phyloP scores from a whole-genome alignment of 129 eudicot species.

The Tanacetum coccineum region DNA sequence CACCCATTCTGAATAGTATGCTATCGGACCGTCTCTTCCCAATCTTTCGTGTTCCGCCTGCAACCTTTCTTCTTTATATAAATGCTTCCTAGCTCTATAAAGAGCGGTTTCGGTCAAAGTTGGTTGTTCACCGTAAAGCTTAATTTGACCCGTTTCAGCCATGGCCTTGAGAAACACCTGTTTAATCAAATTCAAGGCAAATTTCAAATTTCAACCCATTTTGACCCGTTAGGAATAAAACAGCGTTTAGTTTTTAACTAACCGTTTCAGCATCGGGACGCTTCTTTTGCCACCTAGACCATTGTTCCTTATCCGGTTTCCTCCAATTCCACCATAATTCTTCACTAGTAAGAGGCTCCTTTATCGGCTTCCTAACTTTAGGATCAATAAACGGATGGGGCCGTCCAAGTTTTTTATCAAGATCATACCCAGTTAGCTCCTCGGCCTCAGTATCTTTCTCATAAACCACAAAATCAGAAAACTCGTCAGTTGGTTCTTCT shows the following conservation, averaged over 20 bases:
- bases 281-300: slow-evolving; percentile 99
- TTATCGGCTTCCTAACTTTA: slow-evolving; percentile 51
- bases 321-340: slow-evolving; percentile 99
- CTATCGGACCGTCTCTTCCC: slow-evolving; percentile 74
- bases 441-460: slow-evolving; percentile 59
- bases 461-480: slow-evolving; percentile 78
- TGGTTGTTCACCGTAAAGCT: slow-evolving; percentile 90
- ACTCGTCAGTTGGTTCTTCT: slow-evolving; percentile 53
- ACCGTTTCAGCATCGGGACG: slow-evolving; percentile 98
- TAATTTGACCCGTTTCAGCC: slow-evolving; percentile 98
- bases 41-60: slow-evolving; percentile 67
- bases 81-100: slow-evolving; percentile 88
- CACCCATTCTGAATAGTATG: slow-evolving; percentile 98
- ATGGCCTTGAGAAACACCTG: slow-evolving; percentile 98
- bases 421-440: slow-evolving; percentile 63
- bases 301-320: slow-evolving; percentile 74
- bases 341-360: slow-evolving; percentile 86
- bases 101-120: slow-evolving; percentile 92
- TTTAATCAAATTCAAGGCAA: too few species aligned
- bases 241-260: slow-evolving; percentile 23
- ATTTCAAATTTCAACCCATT: too few species aligned
- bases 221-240: not conserved
- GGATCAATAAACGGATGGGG: slow-evolving; percentile 97
- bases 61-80: slow-evolving; percentile 97
- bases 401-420: slow-evolving; percentile 75